phyloP scores from a whole-genome alignment of 257 asterid genomes.

The Lithospermum erythrorhizon region DNA sequence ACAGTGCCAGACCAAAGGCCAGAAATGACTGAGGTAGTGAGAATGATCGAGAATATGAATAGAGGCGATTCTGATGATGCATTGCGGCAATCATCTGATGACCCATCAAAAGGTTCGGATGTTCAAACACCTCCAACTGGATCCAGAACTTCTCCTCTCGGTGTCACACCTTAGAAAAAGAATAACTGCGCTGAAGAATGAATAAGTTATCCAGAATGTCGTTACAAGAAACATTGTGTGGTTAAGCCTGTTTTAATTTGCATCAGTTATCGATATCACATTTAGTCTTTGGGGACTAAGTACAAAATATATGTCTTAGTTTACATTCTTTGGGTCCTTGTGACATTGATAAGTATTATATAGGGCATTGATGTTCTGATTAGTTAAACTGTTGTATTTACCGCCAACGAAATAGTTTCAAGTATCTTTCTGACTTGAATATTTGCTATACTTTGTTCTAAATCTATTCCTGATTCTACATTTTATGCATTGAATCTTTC shows the following conservation, averaged over 20 bases:
- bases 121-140: constrained; percentile 73
- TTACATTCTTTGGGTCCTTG: constrained; percentile 30
- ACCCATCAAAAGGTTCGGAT: constrained; percentile 58
- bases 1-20: constrained; percentile 81
- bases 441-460: background rate
- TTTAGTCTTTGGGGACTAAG: background rate
- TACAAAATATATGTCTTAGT: constrained; percentile 10
- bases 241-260: background rate
- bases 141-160: constrained; percentile 52
- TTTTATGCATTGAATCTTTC: no score
- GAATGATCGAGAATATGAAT: constrained; percentile 77
- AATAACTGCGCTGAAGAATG: background rate
- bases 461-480: no score
- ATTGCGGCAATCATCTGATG: constrained; percentile 62
- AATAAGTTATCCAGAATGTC: background rate
- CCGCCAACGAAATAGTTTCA: no score
- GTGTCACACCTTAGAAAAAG: constrained; percentile 39
- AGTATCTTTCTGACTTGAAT: background rate
- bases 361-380: constrained; percentile 19
- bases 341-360: constrained; percentile 24
- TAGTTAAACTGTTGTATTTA: constrained; percentile 20
- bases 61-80: constrained; percentile 71
- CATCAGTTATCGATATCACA: background rate
- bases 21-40: constrained; percentile 53
- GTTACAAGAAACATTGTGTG: background rate